Conservation (phyloP, 2,329 filamentous ascomycete genomes). For the Arthrobotrys conoides region DNA sequence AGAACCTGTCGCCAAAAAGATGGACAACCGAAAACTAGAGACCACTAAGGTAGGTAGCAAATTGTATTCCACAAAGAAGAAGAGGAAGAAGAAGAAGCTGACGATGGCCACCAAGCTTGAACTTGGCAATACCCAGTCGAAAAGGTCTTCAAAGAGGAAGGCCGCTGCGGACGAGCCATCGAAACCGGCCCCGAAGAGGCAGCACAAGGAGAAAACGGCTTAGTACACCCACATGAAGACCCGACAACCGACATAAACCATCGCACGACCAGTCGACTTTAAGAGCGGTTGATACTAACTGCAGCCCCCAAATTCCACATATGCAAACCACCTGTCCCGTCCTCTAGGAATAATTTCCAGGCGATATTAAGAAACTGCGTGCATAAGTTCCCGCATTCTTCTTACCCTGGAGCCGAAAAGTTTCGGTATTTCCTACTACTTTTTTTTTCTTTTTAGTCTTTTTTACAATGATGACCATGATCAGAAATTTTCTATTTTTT, state of each 20-base stretch:
- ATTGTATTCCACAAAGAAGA: constrained; percentile 14
- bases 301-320: background rate
- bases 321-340: background rate
- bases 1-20: background rate
- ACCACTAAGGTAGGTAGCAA: background rate
- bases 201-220: background rate
- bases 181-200: constrained; percentile 18
- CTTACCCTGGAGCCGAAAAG: background rate
- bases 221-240: constrained; percentile 17
- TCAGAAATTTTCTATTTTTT: too few species aligned
- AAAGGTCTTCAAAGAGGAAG: constrained; percentile 19
- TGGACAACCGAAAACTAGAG: constrained; percentile 22
- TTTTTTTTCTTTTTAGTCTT: background rate
- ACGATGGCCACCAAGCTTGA: background rate
- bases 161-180: constrained; percentile 1
- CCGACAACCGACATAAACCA: background rate
- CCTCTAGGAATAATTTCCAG: constrained; percentile 13
- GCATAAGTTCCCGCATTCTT: background rate
- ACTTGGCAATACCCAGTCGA: background rate
- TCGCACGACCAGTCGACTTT: background rate
- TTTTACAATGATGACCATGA: too few species aligned
- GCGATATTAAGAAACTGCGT: background rate
- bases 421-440: background rate
- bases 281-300: background rate
- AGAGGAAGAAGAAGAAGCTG: constrained; percentile 8